Evolutionary conservation across 2,329 filamentous ascomycete genomes (phyloP), one percentile per base, ranked within the genome.

Genomic region (Sporothrix schenckii): DNA sequence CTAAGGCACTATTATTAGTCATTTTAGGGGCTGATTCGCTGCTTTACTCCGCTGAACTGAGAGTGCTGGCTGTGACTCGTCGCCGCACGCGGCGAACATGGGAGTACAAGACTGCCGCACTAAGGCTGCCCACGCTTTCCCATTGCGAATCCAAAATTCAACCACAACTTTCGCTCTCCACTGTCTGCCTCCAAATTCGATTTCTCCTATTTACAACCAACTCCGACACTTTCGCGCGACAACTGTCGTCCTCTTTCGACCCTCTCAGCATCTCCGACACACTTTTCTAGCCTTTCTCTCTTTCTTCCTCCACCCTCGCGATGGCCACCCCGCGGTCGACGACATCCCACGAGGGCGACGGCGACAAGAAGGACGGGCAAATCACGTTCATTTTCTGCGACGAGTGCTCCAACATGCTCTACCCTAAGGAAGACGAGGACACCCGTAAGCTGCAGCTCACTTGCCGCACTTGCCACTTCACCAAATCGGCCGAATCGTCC

Each of bases 381-480:
- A 94, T 98, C 81, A 93, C 92, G 63, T 99, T 98, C 82, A 91
- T 92, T 78, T 99, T 99, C 86, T 99, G 95, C 85, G 93, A 93
- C 76, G 95, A 99, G 86, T 99, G 95, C 84, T 97, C 94, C 77
- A 99, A 99, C 85, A 92, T 99, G 87, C 86, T 99, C 69, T 98
- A 98, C 79, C 95, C 95, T 66, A 95, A 96, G 82, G 96, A 99
- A 84, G 93, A 99, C 81, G 89, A 91, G 73, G 85, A 90, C 72
- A 89, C 89, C 73, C 92, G 92, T 83, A 90, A 89, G 77, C 89
- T 99, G 75, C 91, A 97, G 84, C 99, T 96, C 82, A 93, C 92
- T 74, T 99, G 95, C 85, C 92, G 94, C 76, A 97, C 94, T 70
- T 99, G 95, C 83, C 90, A 93, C 78, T 97, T 93, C 82, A 92